Conservation (phyloP, 129 eudicot genomes). For the Solidago caesia region DNA sequence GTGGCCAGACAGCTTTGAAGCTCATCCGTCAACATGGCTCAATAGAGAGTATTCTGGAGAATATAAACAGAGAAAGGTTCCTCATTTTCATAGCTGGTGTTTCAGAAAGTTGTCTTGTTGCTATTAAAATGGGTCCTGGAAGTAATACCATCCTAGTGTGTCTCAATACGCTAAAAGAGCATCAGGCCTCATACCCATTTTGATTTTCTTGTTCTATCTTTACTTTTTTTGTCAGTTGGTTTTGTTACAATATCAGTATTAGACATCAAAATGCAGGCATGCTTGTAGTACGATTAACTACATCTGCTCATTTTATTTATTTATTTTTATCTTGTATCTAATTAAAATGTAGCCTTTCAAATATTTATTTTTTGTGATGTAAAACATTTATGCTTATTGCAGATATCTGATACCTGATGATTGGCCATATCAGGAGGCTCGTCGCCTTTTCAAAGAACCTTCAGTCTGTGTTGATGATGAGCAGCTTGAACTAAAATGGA, state of each 20-base stretch:
- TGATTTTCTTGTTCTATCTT: neutral
- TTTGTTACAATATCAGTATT: neutral
- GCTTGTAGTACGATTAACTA: no score
- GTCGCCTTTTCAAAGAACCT: conserved; percentile 89
- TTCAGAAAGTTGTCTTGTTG: no score
- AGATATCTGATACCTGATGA: conserved; percentile 89
- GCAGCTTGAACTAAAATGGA: conserved; percentile 79
- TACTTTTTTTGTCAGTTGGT: neutral
- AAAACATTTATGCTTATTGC: conserved; percentile 1
- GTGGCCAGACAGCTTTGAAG: conserved; percentile 91
- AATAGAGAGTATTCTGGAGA: conserved; percentile 83
- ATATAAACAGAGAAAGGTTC: conserved; percentile 86
- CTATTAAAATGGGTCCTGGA: no score
- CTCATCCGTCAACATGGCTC: conserved; percentile 92
- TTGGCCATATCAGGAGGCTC: conserved; percentile 94
- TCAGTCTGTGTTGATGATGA: conserved; percentile 62
- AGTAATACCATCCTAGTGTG: no score
- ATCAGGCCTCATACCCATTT: neutral
- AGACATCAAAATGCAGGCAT: neutral
- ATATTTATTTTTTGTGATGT: neutral
- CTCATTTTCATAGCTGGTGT: neutral
- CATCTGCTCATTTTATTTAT: no score
- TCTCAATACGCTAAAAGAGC: no score
- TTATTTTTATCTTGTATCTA: no score
- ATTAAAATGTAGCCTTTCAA: no score